Base-by-base conservation (phyloP, 192 early-diverging fungal genomes). In the Entomortierella lignicola region DNA sequence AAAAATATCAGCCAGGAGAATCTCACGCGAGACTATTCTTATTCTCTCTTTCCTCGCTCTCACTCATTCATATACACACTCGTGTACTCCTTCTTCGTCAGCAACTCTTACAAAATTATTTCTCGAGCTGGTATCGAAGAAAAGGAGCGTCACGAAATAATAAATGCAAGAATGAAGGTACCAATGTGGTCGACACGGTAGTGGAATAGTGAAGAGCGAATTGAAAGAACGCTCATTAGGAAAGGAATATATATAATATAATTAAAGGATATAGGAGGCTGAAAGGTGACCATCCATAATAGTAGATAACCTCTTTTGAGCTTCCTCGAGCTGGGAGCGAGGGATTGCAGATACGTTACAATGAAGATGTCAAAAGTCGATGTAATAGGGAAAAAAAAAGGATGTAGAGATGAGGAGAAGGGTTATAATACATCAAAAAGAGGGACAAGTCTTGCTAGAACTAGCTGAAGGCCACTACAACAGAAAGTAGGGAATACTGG, bases 401-500 rank as follows among this genome's bases (percentile, higher is more conserved):
- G n/a, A n/a, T n/a, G n/a, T 54, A 23, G 6, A 25, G 52, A 26
- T 59, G 57, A 42, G 39, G 57, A 59, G 55, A 56, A 29, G 34
- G 55, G 31, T 6, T 25, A n/a, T 31, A 39, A 10, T 8, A 59
- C 8, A 23, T 17, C 20, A 59, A 59, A 42, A n/a, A 59, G 57
- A 15, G 17, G 25, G 23, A 23, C 17, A 26, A 41, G 57, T n/a
- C 23, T n/a, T n/a, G n/a, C n/a, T 8, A 21, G 32, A 43, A 21
- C n/a, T 42, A 39, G 25, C 57, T 31, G 55, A 57, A 31, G 31
- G 44, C 20, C 55, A 18, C 13, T 57, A 20, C 27, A 57, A 57
- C 55, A 57, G 31, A 57, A 57, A 34, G 31, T 31, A 57, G 55
- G 55, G 55, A 57, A 57, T n/a, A 34, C 6, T 34, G 53, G 29